Conservation (phyloP, 2,329 filamentous ascomycete species). For the Aureobasidium zeae region DNA sequence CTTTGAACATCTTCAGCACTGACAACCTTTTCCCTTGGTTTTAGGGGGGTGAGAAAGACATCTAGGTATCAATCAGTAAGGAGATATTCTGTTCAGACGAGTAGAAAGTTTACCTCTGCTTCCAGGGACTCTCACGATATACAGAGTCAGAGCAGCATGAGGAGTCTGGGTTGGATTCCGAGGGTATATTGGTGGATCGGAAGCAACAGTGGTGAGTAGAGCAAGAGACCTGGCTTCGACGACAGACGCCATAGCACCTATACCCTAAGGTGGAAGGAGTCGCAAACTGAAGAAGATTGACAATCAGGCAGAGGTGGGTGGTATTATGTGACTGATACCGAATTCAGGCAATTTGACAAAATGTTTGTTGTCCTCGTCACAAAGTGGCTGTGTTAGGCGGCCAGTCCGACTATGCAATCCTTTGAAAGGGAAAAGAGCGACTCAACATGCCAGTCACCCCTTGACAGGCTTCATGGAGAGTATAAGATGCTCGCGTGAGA, state of each 20-base stretch:
- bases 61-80: constrained; percentile 44
- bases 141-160: constrained; percentile 67
- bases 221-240: constrained; percentile 80
- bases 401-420: not conserved
- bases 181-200: constrained; percentile 79
- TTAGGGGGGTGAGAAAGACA: constrained; percentile 83
- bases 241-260: constrained; percentile 23
- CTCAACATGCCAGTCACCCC: not conserved
- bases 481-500: not conserved
- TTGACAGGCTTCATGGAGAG: constrained; percentile 4
- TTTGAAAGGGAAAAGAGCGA: not conserved
- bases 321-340: not conserved
- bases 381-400: constrained; percentile 16
- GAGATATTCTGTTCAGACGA: not conserved
- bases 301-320: not conserved
- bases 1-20: constrained; percentile 77
- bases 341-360: constrained; percentile 5
- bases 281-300: not conserved
- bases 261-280: too few relatives aligned
- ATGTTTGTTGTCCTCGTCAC: constrained; percentile 17
- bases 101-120: constrained; percentile 56
- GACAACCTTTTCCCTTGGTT: constrained; percentile 80
- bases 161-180: constrained; percentile 61
- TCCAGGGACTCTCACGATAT: constrained; percentile 88
- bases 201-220: constrained; percentile 67